phyloP scores from a whole-genome alignment of 352 stramenopile species.

The Thraustotheca clavata region DNA sequence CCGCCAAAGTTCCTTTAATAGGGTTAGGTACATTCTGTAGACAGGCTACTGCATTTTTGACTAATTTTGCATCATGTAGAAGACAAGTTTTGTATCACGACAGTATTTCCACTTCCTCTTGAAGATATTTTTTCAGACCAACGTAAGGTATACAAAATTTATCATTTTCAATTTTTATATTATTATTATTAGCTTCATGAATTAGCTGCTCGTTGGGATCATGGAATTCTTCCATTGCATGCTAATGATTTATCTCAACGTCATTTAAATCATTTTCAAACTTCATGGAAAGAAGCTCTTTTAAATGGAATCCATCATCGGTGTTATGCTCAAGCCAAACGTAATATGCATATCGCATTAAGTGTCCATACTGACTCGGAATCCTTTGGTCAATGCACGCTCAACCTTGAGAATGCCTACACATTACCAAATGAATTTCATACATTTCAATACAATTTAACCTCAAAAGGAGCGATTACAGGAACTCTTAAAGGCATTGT shows the following conservation, averaged over 20 bases:
- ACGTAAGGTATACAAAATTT: conserved; percentile 41
- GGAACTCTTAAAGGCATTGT: neutral
- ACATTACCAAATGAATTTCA: neutral
- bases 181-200: conserved; percentile 4
- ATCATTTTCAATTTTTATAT: neutral
- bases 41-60: neutral
- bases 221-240: neutral
- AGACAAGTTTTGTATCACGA: conserved; percentile 15
- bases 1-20: neutral
- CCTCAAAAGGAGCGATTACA: neutral
- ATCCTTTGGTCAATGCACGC: conserved; percentile 10
- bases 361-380: neutral
- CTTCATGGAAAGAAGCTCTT: neutral
- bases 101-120: conserved; percentile 69
- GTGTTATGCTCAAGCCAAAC: conserved; percentile 13
- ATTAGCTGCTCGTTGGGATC: conserved; percentile 2
- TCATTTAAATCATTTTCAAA: neutral
- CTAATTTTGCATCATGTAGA: neutral
- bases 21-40: neutral
- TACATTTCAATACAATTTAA: neutral
- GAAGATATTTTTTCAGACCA: conserved; percentile 74
- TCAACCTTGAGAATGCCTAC: conserved; percentile 9
- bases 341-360: conserved; percentile 15
- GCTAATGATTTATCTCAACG: neutral
- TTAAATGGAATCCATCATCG: conserved; percentile 5